Conservation (phyloP, 345 rosid genomes). For the Brassica nigra region DNA sequence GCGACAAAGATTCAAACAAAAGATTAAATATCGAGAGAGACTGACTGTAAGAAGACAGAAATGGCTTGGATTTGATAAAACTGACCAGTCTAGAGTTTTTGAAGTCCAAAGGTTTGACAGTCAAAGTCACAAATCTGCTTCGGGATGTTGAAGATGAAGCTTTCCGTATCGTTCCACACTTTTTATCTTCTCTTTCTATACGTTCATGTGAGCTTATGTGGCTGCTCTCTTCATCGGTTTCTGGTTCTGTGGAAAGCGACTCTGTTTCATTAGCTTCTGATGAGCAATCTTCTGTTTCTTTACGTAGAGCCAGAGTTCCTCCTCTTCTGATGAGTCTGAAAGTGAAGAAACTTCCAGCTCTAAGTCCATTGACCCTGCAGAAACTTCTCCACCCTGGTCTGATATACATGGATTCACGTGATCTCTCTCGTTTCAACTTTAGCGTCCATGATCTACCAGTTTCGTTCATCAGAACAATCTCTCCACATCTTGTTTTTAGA, state of each 20-base stretch:
- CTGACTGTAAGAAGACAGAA: neutral
- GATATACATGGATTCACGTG: too few species aligned
- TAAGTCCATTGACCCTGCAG: too few species aligned
- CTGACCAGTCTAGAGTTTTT: neutral
- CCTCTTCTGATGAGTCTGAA: too few species aligned
- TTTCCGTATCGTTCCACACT: neutral
- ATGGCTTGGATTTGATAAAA: neutral
- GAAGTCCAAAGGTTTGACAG: neutral
- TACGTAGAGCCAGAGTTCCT: too few species aligned
- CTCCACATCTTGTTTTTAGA: too few species aligned
- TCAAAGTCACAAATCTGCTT: neutral
- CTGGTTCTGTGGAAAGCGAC: neutral
- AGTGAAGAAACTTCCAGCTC: too few species aligned
- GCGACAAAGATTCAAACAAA: neutral
- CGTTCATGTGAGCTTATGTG: neutral
- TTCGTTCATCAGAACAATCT: too few species aligned
- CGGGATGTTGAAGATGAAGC: neutral
- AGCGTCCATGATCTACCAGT: too few species aligned
- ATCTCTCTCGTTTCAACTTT: too few species aligned
- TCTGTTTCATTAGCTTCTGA: too few species aligned
- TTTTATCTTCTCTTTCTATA: neutral
- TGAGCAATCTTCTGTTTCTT: too few species aligned
- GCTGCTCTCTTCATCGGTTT: neutral
- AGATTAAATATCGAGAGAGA: neutral
- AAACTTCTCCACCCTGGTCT: too few species aligned